Evolutionary conservation across 176 grass and related monocot species (phyloP).

Genomic region (Aegilops bicornis): DNA sequence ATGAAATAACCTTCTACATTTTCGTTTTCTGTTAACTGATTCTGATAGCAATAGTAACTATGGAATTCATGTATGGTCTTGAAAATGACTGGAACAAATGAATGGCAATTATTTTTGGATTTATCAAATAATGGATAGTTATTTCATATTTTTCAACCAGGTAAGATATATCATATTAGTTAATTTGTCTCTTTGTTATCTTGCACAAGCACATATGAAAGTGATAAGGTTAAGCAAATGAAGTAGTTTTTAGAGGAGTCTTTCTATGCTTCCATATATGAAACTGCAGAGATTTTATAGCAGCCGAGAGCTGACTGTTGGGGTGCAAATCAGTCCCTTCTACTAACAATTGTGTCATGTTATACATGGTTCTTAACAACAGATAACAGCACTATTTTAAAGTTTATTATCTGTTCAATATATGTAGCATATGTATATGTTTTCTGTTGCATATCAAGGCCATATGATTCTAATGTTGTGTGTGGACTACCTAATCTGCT

Average conservation of each 20-base stretch:
- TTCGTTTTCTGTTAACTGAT: too few relatives aligned
- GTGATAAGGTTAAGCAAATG: neutral
- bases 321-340: neutral
- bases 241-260: neutral
- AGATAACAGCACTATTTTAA: neutral
- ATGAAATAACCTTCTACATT: too few relatives aligned
- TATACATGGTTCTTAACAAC: neutral
- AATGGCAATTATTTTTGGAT: neutral
- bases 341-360: neutral
- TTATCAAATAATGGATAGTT: neutral
- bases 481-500: slow-evolving; percentile 19
- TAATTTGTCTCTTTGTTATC: neutral
- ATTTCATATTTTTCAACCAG: neutral
- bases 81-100: neutral
- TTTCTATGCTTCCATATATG: neutral
- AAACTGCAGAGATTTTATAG: slow-evolving; percentile 3
- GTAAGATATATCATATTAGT: neutral
- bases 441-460: neutral
- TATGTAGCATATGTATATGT: neutral
- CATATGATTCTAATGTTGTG: slow-evolving; percentile 5
- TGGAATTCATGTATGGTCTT: neutral
- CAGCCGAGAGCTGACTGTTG: neutral
- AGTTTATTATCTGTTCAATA: neutral
- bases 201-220: neutral
- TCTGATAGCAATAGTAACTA: too few relatives aligned